These are phyloP conservation scores for Filobasidium wieringae DNA, from an alignment of 768 basidiomycete genomes.

Conservation along the genomic window DNA sequence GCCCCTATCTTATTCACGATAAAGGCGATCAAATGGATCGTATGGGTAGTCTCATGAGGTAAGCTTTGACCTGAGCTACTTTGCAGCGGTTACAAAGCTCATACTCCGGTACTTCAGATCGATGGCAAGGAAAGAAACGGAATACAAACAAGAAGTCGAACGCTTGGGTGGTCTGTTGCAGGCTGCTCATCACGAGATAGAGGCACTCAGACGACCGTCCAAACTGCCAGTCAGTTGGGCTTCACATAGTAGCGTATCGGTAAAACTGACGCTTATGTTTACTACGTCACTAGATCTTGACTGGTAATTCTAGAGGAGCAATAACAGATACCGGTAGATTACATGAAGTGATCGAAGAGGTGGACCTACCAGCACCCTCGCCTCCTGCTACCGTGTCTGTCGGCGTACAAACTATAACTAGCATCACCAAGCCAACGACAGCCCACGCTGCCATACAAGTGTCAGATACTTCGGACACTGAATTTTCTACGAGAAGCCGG, in stretches of 20 bases:
- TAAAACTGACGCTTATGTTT: too few species aligned
- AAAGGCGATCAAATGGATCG: conserved; percentile 49
- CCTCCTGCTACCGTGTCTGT: background rate
- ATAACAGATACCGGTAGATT: too few species aligned
- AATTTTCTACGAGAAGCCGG: background rate
- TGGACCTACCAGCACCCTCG: too few species aligned
- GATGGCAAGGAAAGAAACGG: conserved; percentile 93
- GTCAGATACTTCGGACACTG: background rate
- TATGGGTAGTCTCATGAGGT: conserved; percentile 88
- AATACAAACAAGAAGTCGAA: conserved; percentile 70
- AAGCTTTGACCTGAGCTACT: background rate
- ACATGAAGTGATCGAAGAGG: too few species aligned
- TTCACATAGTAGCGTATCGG: too few species aligned
- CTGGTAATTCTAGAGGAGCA: too few species aligned
- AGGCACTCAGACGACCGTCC: conserved; percentile 55
- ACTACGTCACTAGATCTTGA: too few species aligned
- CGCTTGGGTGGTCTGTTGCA: conserved; percentile 55
- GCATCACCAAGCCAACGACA: background rate
- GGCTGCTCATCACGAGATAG: conserved; percentile 56
- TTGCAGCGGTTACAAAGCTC: conserved; percentile 10
- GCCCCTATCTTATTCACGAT: background rate
- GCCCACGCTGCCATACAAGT: background rate
- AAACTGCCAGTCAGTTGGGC: too few species aligned
- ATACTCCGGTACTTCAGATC: conserved; percentile 47
- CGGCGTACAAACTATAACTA: background rate